Evolutionary conservation across 495 filamentous ascomycete genomes (phyloP).

Genomic region (Aspergillus panamensis): DNA sequence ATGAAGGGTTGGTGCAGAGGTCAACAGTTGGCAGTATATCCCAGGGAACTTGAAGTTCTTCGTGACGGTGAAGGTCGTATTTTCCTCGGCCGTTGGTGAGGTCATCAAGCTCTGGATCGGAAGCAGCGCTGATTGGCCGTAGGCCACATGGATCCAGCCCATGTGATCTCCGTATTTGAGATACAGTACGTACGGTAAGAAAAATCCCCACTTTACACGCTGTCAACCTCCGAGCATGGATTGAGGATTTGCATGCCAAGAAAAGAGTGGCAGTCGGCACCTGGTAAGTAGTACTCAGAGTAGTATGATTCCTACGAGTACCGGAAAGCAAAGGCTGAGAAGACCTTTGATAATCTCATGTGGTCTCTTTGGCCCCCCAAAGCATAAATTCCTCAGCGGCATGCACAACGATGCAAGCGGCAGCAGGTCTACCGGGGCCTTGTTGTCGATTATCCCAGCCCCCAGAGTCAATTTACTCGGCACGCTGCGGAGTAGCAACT

Average conservation of each 20-base stretch:
- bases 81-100: conserved; percentile 15
- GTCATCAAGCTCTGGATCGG: conserved; percentile 13
- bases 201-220: too few relatives aligned
- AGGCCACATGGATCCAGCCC: too few relatives aligned
- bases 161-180: too few relatives aligned
- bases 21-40: neutral
- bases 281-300: too few relatives aligned
- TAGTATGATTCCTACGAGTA: neutral
- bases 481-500: neutral
- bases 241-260: too few relatives aligned
- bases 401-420: conserved; percentile 5
- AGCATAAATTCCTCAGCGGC: neutral
- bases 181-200: too few relatives aligned
- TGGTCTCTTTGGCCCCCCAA: too few relatives aligned
- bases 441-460: too few relatives aligned
- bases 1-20: neutral
- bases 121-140: too few relatives aligned
- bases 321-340: neutral
- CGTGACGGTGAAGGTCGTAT: neutral
- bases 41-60: neutral
- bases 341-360: neutral
- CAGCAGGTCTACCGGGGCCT: too few relatives aligned
- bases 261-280: too few relatives aligned
- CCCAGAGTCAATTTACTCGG: neutral
- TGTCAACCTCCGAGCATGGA: too few relatives aligned